These are phyloP conservation scores for Oemleria cerasiformis DNA, from an alignment of 306 rosid species.

Conservation along the genomic window DNA sequence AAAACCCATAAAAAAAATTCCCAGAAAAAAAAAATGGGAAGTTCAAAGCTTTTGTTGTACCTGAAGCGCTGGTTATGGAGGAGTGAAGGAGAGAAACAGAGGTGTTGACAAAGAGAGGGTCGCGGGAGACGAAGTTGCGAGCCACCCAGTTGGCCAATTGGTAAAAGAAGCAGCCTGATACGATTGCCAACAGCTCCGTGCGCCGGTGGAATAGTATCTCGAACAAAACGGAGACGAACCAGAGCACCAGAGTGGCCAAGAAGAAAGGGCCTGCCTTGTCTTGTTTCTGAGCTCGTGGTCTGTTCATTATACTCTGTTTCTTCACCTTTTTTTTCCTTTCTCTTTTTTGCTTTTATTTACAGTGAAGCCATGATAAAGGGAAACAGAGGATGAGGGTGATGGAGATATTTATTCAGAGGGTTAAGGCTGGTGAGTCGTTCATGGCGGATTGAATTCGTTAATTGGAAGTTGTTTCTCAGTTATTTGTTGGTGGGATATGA, in stretches of 20 bases:
- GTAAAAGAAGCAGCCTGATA: slow-evolving; percentile 62
- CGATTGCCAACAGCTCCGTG: slow-evolving; percentile 41
- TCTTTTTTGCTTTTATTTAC: not conserved
- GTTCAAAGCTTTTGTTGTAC: slow-evolving; percentile 17
- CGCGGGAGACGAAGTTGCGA: slow-evolving; percentile 43
- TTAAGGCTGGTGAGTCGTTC: not conserved
- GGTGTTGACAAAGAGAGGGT: slow-evolving; percentile 79
- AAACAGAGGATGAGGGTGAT: not conserved
- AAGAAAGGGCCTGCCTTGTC: slow-evolving; percentile 49
- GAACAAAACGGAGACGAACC: slow-evolving; percentile 53
- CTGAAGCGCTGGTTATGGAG: slow-evolving; percentile 67
- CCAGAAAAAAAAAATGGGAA: not conserved
- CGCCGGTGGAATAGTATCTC: slow-evolving; percentile 50
- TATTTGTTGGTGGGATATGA: not conserved
- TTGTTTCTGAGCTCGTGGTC: slow-evolving; percentile 14
- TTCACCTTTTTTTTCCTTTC: not conserved
- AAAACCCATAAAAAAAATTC: not conserved
- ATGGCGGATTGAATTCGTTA: not conserved
- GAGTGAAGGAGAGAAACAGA: slow-evolving; percentile 88
- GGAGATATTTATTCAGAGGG: not conserved
- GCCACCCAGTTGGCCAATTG: slow-evolving; percentile 54
- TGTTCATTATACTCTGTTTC: slow-evolving; percentile 33
- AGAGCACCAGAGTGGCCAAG: slow-evolving; percentile 52
- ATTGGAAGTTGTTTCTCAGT: no score
- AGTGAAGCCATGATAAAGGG: not conserved